These are phyloP conservation scores for Stemphylium vesicarium DNA, from an alignment of 2,329 filamentous ascomycete genomes.

Conservation along the genomic window DNA sequence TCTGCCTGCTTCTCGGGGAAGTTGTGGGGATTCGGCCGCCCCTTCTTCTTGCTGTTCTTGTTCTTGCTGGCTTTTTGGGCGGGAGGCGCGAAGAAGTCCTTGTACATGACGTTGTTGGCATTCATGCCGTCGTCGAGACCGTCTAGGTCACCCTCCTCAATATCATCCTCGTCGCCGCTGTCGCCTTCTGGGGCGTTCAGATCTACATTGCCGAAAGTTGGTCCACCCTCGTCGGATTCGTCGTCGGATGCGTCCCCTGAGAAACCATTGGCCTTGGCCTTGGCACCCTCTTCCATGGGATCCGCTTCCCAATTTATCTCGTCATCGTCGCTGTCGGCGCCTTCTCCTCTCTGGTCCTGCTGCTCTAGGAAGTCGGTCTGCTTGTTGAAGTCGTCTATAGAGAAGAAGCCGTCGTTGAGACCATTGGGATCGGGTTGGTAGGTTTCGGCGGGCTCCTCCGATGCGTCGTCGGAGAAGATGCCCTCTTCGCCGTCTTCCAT, in stretches of 20 bases:
- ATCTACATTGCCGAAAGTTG: constrained; percentile 82
- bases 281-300: constrained; percentile 60
- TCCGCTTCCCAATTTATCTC: constrained; percentile 87
- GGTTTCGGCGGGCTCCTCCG: constrained; percentile 56
- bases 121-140: constrained; percentile 66
- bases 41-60: constrained; percentile 60
- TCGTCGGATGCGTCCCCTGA: constrained; percentile 57
- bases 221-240: constrained; percentile 74
- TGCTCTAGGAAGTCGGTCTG: constrained; percentile 89
- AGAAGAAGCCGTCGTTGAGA: constrained; percentile 97
- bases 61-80: constrained; percentile 71
- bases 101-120: constrained; percentile 88
- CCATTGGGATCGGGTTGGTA: constrained; percentile 78
- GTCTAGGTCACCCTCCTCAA: constrained; percentile 63
- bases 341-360: constrained; percentile 78
- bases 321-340: constrained; percentile 76
- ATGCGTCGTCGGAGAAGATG: constrained; percentile 52
- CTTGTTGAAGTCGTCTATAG: constrained; percentile 95
- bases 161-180: constrained; percentile 67
- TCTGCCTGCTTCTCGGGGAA: constrained; percentile 45
- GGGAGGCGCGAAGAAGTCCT: constrained; percentile 91
- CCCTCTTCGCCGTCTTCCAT: constrained; percentile 43
- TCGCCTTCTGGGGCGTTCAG: constrained; percentile 74
- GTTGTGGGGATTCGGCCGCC: constrained; percentile 62
- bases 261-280: constrained; percentile 34